Evolutionary conservation across 2,329 filamentous ascomycete species (phyloP).

Genomic region (Apiospora arundinis): DNA sequence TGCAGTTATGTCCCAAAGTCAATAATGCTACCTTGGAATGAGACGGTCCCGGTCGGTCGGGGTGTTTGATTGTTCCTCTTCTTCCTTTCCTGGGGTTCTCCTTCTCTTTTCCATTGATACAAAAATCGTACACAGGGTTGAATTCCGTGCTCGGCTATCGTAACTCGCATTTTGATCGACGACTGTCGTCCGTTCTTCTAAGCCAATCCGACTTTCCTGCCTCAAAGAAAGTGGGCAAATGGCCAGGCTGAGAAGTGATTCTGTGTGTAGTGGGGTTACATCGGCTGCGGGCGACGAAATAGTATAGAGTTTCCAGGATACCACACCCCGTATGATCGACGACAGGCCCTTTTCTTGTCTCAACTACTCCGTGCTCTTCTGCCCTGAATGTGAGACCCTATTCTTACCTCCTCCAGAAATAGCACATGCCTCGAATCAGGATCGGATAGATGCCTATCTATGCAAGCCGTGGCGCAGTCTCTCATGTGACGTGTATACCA

Average conservation of each 20-base stretch:
- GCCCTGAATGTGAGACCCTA: neutral
- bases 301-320: constrained; percentile 8
- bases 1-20: neutral
- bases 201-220: neutral
- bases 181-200: neutral
- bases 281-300: neutral
- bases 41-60: neutral
- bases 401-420: neutral
- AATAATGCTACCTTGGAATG: neutral
- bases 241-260: neutral
- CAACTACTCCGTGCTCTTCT: neutral
- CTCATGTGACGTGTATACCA: neutral
- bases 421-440: constrained; percentile 1
- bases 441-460: too few relatives aligned
- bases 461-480: neutral
- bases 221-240: neutral
- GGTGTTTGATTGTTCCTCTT: neutral
- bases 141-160: neutral
- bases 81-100: neutral
- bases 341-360: neutral
- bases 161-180: neutral
- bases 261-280: neutral
- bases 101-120: too few relatives aligned
- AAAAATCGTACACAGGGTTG: neutral
- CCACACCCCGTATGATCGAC: constrained; percentile 11